Evolutionary conservation across 139 green algal genomes (phyloP), one percentile per base, ranked within the genome.

Genomic region (Astrephomene gubernaculifera): DNA sequence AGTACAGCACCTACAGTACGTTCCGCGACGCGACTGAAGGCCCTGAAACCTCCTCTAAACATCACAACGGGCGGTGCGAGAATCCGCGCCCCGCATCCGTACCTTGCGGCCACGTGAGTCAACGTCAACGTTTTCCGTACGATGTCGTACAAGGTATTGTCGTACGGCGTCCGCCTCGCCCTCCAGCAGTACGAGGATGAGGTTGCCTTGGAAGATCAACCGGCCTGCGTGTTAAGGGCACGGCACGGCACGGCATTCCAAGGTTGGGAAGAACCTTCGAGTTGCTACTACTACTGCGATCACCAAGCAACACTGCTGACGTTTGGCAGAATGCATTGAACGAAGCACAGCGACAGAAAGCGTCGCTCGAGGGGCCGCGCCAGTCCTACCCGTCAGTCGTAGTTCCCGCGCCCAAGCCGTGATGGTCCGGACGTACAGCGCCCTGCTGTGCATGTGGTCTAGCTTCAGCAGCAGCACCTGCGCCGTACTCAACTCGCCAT

Each of bases 71-170:
- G n/a, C n/a, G n/a, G n/a, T n/a, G n/a, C n/a, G n/a, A n/a, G n/a
- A n/a, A n/a, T n/a, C n/a, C n/a, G n/a, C n/a, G n/a, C n/a, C 10
- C 21, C 33, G 33, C 64, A 14, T 8, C 24, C 49, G 1, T 64
- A 69, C 84, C 69, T 84, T 80, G 43, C 70, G 79, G 67, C 88
- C 78, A 17, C 65, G 74, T 4, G 79, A 81, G 72, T 91, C 88
- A 2, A 91, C 85, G 63, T 91, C 88, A 29, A 91, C 88, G 53
- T 44, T 81, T 44, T 82, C 71, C n/a, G 88, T 91, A 31, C 88
- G 79, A 38, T 79, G 71, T 21, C 81, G 63, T 63, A 88, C 39
- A 53, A 91, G 38, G 45, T 85, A 91, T 29, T 87, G n/a, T 10
- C 44, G 69, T 4, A 91, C 19, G 4, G 33, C 79, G 1, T 5